Evolutionary conservation across 805 yeast species (phyloP).

Genomic region (Yarrowia porcina): DNA sequence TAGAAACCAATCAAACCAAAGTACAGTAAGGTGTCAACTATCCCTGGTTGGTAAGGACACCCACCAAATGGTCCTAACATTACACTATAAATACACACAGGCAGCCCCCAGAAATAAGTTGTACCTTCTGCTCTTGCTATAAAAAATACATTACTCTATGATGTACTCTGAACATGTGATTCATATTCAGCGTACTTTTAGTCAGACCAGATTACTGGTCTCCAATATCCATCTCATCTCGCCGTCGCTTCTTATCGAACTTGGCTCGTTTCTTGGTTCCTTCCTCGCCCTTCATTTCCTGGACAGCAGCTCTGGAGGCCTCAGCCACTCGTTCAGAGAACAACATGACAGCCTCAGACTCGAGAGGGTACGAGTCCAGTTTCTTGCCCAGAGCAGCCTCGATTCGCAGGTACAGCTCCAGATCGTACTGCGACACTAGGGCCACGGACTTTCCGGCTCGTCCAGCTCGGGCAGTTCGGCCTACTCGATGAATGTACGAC

Average conservation of each 20-base stretch:
- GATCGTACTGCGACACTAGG: conserved; percentile 89
- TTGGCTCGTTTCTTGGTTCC: conserved; percentile 43
- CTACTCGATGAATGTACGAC: conserved; percentile 93
- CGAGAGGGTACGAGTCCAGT: conserved; percentile 77
- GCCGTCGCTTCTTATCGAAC: conserved; percentile 41
- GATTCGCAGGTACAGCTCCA: conserved; percentile 81
- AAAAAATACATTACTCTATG: conserved; percentile 1
- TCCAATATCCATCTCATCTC: conserved; percentile 49
- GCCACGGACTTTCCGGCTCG: conserved; percentile 79
- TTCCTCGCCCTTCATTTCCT: conserved; percentile 62
- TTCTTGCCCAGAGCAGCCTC: conserved; percentile 80
- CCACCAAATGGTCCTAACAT: too few species aligned
- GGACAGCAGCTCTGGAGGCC: conserved; percentile 86
- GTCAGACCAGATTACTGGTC: conserved; percentile 35
- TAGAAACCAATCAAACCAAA: too few species aligned
- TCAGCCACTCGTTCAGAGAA: conserved; percentile 85
- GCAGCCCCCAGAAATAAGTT: too few species aligned
- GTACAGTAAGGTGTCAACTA: too few species aligned
- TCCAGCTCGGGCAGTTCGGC: conserved; percentile 99
- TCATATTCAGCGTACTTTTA: too few species aligned
- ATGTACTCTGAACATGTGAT: background rate
- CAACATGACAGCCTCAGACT: conserved; percentile 70
- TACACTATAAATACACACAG: too few species aligned
- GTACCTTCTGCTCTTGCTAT: background rate
- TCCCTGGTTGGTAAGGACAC: too few species aligned